Evolutionary conservation across 345 rosid genomes (phyloP).

Genomic region (Sisymbrium altissimum): DNA sequence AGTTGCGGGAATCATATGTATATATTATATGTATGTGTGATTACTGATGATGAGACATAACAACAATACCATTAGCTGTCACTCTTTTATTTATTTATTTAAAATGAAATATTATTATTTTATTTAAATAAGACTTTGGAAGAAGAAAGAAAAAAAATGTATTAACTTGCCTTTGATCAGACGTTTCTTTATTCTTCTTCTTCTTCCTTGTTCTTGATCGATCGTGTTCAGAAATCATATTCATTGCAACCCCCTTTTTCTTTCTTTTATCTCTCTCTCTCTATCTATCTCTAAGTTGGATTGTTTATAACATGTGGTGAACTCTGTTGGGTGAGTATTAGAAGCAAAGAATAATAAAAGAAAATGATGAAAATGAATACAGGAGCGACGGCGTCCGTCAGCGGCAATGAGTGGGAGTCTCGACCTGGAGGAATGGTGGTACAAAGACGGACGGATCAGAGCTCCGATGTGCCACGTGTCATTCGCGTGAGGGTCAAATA

Average conservation of each 20-base stretch:
- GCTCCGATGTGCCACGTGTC: constrained; percentile 65
- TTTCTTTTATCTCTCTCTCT: background rate
- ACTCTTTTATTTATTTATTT: constrained; percentile 14
- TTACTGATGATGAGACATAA: constrained; percentile 37
- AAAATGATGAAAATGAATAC: constrained; percentile 36
- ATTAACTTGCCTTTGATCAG: constrained; percentile 38
- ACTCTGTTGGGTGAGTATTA: constrained; percentile 6
- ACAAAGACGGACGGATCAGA: constrained; percentile 75
- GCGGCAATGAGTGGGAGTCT: constrained; percentile 71
- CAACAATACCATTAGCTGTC: constrained; percentile 41
- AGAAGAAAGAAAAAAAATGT: background rate
- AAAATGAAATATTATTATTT: background rate
- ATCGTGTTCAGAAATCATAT: constrained; percentile 28
- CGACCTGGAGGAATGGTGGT: constrained; percentile 99
- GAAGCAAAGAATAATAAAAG: constrained; percentile 18
- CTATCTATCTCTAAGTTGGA: constrained; percentile 8
- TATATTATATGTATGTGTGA: constrained; percentile 21
- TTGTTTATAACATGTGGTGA: constrained; percentile 26
- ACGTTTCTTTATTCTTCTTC: constrained; percentile 39
- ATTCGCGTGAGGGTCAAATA: constrained; percentile 83
- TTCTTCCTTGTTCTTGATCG: constrained; percentile 5
- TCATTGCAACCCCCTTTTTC: background rate
- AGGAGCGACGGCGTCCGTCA: constrained; percentile 29
- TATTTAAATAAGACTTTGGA: background rate
- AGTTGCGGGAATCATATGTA: constrained; percentile 18